Evolutionary conservation across 2,329 filamentous ascomycete genomes (phyloP).

Genomic region (Hypoxylon sp.): DNA sequence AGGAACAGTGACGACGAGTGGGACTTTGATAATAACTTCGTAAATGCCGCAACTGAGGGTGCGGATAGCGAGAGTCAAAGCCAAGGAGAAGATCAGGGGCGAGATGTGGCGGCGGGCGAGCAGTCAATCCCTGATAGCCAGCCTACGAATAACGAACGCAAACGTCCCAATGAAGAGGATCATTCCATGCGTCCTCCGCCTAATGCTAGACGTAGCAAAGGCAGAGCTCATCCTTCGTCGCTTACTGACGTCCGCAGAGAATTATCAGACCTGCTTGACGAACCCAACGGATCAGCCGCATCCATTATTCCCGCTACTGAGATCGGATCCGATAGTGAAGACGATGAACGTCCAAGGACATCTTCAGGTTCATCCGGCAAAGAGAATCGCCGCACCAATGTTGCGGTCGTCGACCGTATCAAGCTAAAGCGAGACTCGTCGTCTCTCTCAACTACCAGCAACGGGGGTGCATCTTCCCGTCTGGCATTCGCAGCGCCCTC

Average conservation of each 20-base stretch:
- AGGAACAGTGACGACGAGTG: slow-evolving; percentile 77
- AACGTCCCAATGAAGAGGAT: slow-evolving; percentile 43
- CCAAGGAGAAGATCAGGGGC: slow-evolving; percentile 46
- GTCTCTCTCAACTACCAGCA: slow-evolving; percentile 37
- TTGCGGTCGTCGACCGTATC: slow-evolving; percentile 75
- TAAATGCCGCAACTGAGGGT: slow-evolving; percentile 52
- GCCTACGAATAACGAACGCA: slow-evolving; percentile 52
- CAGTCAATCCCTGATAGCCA: slow-evolving; percentile 62
- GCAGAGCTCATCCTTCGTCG: slow-evolving; percentile 73
- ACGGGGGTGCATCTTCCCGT: slow-evolving; percentile 44
- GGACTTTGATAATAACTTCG: slow-evolving; percentile 72
- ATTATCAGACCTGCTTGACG: slow-evolving; percentile 83
- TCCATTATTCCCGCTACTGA: slow-evolving; percentile 59
- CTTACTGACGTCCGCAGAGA: slow-evolving; percentile 84
- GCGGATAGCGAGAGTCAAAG: slow-evolving; percentile 49
- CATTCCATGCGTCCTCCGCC: slow-evolving; percentile 61
- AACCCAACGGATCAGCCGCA: slow-evolving; percentile 58
- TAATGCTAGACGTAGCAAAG: slow-evolving; percentile 68
- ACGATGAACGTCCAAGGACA: slow-evolving; percentile 55
- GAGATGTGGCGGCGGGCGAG: slow-evolving; percentile 44
- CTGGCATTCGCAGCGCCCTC: slow-evolving; percentile 65
- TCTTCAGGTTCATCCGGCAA: slow-evolving; percentile 52
- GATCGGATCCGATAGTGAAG: slow-evolving; percentile 62
- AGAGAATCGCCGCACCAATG: slow-evolving; percentile 56
- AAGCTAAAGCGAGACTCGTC: slow-evolving; percentile 65